Conservation (phyloP, 176 grass and related monocot genomes). For the Oryza rufipogon region DNA sequence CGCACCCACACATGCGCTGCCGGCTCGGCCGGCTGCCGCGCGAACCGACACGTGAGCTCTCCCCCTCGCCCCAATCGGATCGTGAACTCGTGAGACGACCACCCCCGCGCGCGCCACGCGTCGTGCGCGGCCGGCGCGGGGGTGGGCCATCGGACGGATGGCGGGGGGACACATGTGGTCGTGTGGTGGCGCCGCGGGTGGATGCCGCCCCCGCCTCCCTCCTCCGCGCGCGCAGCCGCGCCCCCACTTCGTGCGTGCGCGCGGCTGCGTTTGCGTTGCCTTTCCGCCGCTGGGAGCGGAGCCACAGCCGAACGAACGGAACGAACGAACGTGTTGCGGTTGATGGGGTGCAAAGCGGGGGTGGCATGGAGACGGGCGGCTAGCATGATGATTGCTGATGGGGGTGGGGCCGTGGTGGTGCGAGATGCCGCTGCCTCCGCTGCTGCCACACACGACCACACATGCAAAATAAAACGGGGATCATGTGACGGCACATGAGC, state of each 20-base stretch:
- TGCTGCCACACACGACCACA: neutral
- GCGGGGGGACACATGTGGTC: too few relatives aligned
- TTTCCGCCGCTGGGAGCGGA: neutral
- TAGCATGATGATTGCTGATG: neutral
- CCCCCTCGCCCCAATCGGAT: neutral
- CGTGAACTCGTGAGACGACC: neutral
- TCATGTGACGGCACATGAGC: conserved; percentile 27
- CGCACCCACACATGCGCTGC: conserved; percentile 47
- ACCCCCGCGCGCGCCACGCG: conserved; percentile 38
- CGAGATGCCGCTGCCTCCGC: neutral
- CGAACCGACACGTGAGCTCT: conserved; percentile 30
- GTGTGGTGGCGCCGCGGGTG: too few relatives aligned
- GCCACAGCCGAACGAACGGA: too few relatives aligned
- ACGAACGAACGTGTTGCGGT: neutral
- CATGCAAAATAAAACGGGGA: neutral
- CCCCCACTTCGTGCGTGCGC: neutral
- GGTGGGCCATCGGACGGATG: neutral
- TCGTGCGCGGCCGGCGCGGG: conserved; percentile 13
- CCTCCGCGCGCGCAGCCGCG: too few relatives aligned
- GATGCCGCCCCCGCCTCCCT: too few relatives aligned
- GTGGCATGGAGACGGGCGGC: neutral
- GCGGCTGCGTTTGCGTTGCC: neutral
- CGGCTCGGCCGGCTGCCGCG: conserved; percentile 33
- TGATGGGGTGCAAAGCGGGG: neutral
- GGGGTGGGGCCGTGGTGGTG: neutral